These are phyloP conservation scores for Canavalia gladiata DNA, from an alignment of 306 rosid genomes.

Conservation along the genomic window DNA sequence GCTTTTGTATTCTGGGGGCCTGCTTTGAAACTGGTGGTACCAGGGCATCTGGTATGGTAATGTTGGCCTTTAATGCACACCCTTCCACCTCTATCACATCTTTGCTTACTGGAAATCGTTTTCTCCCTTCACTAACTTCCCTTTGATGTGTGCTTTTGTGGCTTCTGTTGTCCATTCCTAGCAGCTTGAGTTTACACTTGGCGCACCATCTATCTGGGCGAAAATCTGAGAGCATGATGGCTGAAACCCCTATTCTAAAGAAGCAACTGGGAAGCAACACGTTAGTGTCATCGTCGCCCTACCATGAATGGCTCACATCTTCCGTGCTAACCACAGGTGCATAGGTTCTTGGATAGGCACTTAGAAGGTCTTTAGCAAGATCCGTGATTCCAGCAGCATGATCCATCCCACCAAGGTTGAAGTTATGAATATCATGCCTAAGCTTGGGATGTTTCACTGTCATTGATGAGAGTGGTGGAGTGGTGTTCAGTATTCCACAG, in stretches of 20 bases:
- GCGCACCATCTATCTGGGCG: slow-evolving; percentile 68
- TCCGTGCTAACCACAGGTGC: slow-evolving; percentile 81
- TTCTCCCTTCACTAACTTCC: slow-evolving; percentile 46
- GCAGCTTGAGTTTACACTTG: slow-evolving; percentile 71
- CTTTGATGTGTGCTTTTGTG: slow-evolving; percentile 56
- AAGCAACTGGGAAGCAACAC: slow-evolving; percentile 77
- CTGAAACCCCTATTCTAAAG: slow-evolving; percentile 67
- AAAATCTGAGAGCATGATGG: slow-evolving; percentile 45
- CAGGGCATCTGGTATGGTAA: slow-evolving; percentile 63
- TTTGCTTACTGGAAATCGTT: too few relatives aligned
- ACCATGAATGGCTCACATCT: slow-evolving; percentile 67
- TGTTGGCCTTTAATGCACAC: slow-evolving; percentile 63
- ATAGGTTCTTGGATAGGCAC: slow-evolving; percentile 59
- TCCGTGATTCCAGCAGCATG: slow-evolving; percentile 77
- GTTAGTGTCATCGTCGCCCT: slow-evolving; percentile 59
- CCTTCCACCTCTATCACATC: slow-evolving; percentile 40
- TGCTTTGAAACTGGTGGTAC: slow-evolving; percentile 69
- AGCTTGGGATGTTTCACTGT: too few relatives aligned
- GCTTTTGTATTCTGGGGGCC: too few relatives aligned
- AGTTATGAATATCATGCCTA: slow-evolving; percentile 56
- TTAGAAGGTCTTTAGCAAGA: slow-evolving; percentile 71
- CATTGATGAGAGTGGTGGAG: too few relatives aligned
- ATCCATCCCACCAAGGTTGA: slow-evolving; percentile 79
- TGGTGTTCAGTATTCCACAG: too few relatives aligned
- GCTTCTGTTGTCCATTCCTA: slow-evolving; percentile 66